phyloP scores from a whole-genome alignment of 371 early-diverging fungal genomes.

The Rhizopus microsporus region DNA sequence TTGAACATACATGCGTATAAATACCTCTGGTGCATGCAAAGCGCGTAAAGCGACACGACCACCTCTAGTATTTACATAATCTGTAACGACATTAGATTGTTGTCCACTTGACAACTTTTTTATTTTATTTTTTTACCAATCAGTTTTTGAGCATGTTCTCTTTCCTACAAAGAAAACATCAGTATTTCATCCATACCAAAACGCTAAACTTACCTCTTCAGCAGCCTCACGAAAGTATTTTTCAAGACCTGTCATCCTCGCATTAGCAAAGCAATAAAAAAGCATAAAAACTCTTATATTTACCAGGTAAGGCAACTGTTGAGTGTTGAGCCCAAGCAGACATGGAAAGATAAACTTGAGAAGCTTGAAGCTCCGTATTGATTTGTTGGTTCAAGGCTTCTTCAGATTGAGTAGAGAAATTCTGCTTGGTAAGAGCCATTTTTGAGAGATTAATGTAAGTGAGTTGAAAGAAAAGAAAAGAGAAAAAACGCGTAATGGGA shows the following conservation, averaged over 20 bases:
- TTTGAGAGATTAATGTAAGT: conserved; percentile 22
- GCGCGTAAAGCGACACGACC: conserved; percentile 52
- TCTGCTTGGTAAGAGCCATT: conserved; percentile 71
- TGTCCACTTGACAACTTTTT: no score
- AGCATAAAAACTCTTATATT: background rate
- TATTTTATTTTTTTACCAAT: conserved; percentile 32
- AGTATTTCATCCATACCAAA: background rate
- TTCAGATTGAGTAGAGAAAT: conserved; percentile 63
- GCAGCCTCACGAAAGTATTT: conserved; percentile 61
- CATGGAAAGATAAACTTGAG: conserved; percentile 62
- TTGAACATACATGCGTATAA: background rate
- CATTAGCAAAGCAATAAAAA: background rate
- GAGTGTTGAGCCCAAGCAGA: conserved; percentile 59
- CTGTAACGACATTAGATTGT: conserved; percentile 13
- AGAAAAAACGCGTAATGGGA: conserved; percentile 7
- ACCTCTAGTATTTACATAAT: conserved; percentile 61
- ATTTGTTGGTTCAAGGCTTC: conserved; percentile 70
- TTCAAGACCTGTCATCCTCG: conserved; percentile 40
- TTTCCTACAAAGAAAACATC: conserved; percentile 37
- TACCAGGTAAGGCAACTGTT: conserved; percentile 60
- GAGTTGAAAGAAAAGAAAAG: conserved; percentile 15
- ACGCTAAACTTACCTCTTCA: conserved; percentile 41
- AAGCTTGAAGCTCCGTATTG: conserved; percentile 60
- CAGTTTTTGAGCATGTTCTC: conserved; percentile 59
- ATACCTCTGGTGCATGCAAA: conserved; percentile 56